phyloP scores from a whole-genome alignment of 2,329 filamentous ascomycete genomes.

The Achaetomium macrosporum region DNA sequence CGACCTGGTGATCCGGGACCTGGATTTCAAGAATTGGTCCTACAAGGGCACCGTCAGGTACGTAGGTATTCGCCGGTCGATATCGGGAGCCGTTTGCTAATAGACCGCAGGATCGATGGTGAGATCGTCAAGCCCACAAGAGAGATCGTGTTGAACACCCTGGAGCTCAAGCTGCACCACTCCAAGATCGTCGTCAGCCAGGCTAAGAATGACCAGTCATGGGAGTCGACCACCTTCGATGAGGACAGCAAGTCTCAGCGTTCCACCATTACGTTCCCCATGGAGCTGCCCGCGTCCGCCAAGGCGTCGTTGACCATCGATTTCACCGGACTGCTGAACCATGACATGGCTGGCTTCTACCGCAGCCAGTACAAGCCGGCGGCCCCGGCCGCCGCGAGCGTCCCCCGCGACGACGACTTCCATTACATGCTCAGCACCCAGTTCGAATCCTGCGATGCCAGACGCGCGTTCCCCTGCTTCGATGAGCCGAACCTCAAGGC shows the following conservation, averaged over 20 bases:
- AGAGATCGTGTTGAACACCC: conserved; percentile 76
- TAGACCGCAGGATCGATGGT: conserved; percentile 58
- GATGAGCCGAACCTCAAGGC: conserved; percentile 97
- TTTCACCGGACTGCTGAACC: conserved; percentile 76
- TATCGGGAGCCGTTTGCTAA: neutral
- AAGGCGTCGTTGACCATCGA: conserved; percentile 54
- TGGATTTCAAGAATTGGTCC: conserved; percentile 68
- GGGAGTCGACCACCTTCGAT: conserved; percentile 60
- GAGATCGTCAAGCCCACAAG: conserved; percentile 66
- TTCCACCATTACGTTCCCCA: conserved; percentile 66
- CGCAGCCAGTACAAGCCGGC: conserved; percentile 75
- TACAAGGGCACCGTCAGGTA: conserved; percentile 75
- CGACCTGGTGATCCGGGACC: conserved; percentile 69
- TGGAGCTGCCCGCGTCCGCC: conserved; percentile 61
- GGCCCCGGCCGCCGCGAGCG: conserved; percentile 64
- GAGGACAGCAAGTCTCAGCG: conserved; percentile 84
- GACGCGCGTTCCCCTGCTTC: conserved; percentile 93
- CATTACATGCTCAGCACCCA: conserved; percentile 88
- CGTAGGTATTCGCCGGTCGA: conserved; percentile 22
- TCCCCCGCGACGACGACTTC: conserved; percentile 64
- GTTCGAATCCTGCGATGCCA: conserved; percentile 93
- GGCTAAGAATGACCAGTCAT: conserved; percentile 49
- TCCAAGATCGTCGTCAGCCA: conserved; percentile 55
- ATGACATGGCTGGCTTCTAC: conserved; percentile 98
- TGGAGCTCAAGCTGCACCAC: conserved; percentile 71